These are phyloP conservation scores for Diplosphaera chodatii DNA, from an alignment of 139 green algal genomes.

Conservation along the genomic window DNA sequence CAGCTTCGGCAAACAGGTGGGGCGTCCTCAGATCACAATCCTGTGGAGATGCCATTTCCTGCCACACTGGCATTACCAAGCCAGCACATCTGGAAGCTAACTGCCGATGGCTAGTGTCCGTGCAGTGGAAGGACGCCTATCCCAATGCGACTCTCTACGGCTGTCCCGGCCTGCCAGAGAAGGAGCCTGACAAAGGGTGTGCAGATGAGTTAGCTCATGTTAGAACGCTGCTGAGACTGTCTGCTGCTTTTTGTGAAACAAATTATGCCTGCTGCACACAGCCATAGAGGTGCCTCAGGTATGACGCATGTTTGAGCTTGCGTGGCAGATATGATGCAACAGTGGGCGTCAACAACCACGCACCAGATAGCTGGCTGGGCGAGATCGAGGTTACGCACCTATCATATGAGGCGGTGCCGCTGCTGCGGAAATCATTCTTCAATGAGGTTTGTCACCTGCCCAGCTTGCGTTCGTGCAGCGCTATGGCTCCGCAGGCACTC, in stretches of 20 bases:
- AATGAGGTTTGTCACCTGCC: constrained; percentile 51
- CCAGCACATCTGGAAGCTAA: no score
- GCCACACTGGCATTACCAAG: no score
- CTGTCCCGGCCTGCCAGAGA: constrained; percentile 36
- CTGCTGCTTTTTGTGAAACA: no score
- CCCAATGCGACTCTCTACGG: constrained; percentile 34
- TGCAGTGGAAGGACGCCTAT: constrained; percentile 50
- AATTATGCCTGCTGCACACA: no score
- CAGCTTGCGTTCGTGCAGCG: no score
- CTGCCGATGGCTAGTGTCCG: background rate
- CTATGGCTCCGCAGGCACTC: no score
- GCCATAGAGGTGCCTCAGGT: no score
- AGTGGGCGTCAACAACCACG: constrained; percentile 10
- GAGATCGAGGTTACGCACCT: constrained; percentile 36
- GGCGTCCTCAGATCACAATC: no score
- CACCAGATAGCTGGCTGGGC: constrained; percentile 32
- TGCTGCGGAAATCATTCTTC: constrained; percentile 52
- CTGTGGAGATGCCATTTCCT: no score
- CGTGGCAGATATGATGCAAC: constrained; percentile 21
- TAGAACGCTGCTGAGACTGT: no score
- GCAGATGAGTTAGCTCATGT: no score
- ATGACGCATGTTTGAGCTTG: no score
- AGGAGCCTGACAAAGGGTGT: constrained; percentile 19
- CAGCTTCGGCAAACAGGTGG: constrained; percentile 23
- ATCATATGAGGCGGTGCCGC: constrained; percentile 41